Evolutionary conservation across 495 filamentous ascomycete species (phyloP), one percentile per base, ranked within the genome.

Genomic region (Staphylotrichum tortipilum): DNA sequence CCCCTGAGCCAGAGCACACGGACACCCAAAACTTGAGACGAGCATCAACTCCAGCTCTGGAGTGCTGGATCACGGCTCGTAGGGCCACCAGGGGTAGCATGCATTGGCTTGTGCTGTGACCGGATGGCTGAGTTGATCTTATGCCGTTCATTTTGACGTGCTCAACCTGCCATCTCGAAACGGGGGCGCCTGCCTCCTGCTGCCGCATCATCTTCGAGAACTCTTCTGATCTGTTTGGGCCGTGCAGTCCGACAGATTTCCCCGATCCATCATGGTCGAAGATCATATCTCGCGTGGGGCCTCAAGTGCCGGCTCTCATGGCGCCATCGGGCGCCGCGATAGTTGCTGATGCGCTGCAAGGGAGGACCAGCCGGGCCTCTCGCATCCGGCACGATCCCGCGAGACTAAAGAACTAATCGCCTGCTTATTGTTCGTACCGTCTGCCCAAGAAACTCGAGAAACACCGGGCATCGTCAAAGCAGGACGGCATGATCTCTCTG

Each of bases 91-190:
- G 53, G 36, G 59, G 56, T 22, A 33, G 44, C 47, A 23, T 47
- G 47, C 57, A 48, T 54, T 57, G 51, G 55, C 58, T 59, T 59
- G 57, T 62, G 69, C 70, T 74, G 69, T 66, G 68, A 74, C 68
- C 71, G 71, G 70, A 70, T 68, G 64, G 60, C 61, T 56, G 57
- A 62, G 67, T 49, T 71, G 57, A 65, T 72, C 65, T 75, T 71
- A 72, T 73, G 70, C 71, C 70, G 70, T 69, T 58, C 64, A 52
- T 64, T 38, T 24, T 21, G 40, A 56, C 52, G 43, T 37, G 52
- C 23, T 56, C 47, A 50, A 58, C 47, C 49, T 52, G 50, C 44
- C 52, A 55, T 58, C 50, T 54, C 64, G 52, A 65, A 63, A 64
- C 60, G 58, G 44, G 24, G 31, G 18, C 17, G 10, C 15, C 24